Conservation (phyloP, 176 grass and related monocot genomes). For the Pontederia crassipes region DNA sequence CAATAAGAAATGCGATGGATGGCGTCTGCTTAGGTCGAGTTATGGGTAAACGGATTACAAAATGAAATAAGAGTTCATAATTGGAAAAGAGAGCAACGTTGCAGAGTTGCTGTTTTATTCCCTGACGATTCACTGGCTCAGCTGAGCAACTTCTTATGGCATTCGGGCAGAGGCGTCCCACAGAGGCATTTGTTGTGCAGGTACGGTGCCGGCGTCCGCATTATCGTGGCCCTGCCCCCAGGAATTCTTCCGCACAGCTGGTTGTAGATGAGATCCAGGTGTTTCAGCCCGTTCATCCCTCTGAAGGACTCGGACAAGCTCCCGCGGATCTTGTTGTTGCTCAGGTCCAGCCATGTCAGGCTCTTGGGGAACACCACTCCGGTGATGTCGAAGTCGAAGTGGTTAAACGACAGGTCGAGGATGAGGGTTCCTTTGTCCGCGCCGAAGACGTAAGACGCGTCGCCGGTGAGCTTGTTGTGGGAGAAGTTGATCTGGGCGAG, state of each 20-base stretch:
- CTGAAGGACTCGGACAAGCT: constrained; percentile 44
- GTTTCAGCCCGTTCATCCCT: constrained; percentile 26
- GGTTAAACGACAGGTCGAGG: constrained; percentile 68
- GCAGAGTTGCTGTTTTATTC: no score
- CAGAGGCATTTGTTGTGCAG: constrained; percentile 49
- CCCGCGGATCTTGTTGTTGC: constrained; percentile 57
- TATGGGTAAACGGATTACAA: no score
- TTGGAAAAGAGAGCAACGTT: no score
- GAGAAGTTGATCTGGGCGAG: constrained; percentile 53
- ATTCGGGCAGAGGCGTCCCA: constrained; percentile 33
- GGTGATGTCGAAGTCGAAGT: constrained; percentile 63
- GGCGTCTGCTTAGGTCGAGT: no score
- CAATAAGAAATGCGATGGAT: no score
- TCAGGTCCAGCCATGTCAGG: constrained; percentile 59
- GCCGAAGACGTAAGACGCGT: constrained; percentile 53
- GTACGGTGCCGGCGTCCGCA: constrained; percentile 31
- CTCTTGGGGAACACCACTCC: constrained; percentile 40
- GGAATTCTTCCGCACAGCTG: constrained; percentile 50
- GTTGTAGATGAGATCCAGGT: constrained; percentile 70
- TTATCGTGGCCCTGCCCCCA: constrained; percentile 24
- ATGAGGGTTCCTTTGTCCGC: constrained; percentile 28
- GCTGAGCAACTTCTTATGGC: constrained; percentile 5
- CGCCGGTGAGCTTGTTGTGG: constrained; percentile 52
- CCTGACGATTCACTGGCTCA: no score
- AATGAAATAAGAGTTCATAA: no score